A percentile compares a stretch with the other conserved stretches of the same genome.
Conservation (phyloP, 805 yeast genomes). For the Lachancea sp. region DNA sequence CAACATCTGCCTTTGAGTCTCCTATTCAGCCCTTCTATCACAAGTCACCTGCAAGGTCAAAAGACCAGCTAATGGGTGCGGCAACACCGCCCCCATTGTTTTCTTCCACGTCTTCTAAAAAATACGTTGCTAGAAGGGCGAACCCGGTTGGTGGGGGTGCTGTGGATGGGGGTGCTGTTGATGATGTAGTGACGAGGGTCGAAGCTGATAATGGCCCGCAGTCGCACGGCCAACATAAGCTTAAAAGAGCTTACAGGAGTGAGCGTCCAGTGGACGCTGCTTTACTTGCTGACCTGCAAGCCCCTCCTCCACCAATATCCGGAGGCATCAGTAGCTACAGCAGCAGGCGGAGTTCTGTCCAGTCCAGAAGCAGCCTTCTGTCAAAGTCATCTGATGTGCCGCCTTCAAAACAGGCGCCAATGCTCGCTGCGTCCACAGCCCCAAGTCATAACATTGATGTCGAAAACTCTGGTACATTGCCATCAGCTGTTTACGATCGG, state of each 20-base stretch:
- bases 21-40: constrained; percentile 1
- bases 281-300: constrained; percentile 2
- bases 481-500: background rate
- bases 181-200: background rate
- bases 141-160: background rate
- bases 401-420: constrained; percentile 1
- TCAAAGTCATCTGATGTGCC: background rate
- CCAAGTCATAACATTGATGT: background rate
- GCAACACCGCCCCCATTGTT: constrained; percentile 8
- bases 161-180: background rate
- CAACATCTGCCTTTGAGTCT: background rate
- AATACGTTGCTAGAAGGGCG: background rate
- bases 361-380: constrained; percentile 3
- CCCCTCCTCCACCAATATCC: constrained; percentile 1
- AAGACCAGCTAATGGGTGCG: background rate
- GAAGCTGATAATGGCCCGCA: background rate
- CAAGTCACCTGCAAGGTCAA: background rate
- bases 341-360: constrained; percentile 3
- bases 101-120: constrained; percentile 4
- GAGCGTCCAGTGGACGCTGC: background rate
- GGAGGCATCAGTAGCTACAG: background rate
- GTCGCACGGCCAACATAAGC: background rate
- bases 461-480: background rate
- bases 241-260: background rate
- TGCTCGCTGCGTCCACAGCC: background rate